A percentile compares a stretch with the other conserved stretches of the same genome.
These are phyloP conservation scores for Mimosa bimucronata DNA, from an alignment of 306 rosid species.

Conservation along the genomic window DNA sequence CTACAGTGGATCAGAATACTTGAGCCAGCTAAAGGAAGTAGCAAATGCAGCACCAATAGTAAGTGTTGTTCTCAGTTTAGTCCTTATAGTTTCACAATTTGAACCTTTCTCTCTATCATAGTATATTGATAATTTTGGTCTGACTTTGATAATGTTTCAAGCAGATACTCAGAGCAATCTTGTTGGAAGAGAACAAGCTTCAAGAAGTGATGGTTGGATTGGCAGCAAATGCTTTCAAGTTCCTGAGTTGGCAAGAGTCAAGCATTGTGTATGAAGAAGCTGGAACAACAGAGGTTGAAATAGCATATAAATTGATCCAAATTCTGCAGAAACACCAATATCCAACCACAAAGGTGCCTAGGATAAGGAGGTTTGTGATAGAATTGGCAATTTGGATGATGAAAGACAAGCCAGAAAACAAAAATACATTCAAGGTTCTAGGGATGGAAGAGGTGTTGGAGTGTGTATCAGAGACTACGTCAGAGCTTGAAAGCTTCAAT, in stretches of 20 bases:
- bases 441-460: conserved; percentile 72
- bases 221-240: conserved; percentile 68
- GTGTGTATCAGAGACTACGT: conserved; percentile 78
- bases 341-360: conserved; percentile 76
- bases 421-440: conserved; percentile 52
- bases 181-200: conserved; percentile 70
- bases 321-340: conserved; percentile 64
- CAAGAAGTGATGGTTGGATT: conserved; percentile 97
- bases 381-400: conserved; percentile 94
- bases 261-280: conserved; percentile 57
- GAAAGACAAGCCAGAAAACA: conserved; percentile 62
- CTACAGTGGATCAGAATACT: conserved; percentile 63
- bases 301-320: conserved; percentile 59
- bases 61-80: conserved; percentile 44
- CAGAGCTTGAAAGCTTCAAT: conserved; percentile 97
- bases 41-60: conserved; percentile 77
- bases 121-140: not conserved
- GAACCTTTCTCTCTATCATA: not conserved
- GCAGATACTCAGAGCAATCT: conserved; percentile 72
- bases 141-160: not conserved
- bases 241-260: conserved; percentile 71
- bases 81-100: not conserved
- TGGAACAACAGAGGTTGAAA: conserved; percentile 58
- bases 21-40: conserved; percentile 57
- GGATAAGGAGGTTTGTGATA: conserved; percentile 82